Percentiles rank a stretch among this genome's conserved stretches.
phyloP scores from a whole-genome alignment of 1,284 basidiomycete species.

The Microbotryum lychnidis-dioicae region DNA sequence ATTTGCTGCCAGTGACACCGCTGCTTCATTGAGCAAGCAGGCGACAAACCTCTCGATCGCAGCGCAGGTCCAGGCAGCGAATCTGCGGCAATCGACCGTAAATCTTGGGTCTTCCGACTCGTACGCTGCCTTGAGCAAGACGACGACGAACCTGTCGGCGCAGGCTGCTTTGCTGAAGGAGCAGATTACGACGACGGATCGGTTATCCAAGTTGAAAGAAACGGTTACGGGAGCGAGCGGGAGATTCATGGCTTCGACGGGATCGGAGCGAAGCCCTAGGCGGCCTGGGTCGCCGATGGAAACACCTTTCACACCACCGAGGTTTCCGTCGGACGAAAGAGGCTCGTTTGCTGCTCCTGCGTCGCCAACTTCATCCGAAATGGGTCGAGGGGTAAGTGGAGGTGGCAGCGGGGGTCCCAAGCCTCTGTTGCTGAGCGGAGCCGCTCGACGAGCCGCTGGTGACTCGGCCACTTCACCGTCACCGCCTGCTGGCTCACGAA shows the following conservation, averaged over 20 bases:
- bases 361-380: not conserved
- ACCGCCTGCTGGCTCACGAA: not conserved
- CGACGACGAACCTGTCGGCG: conserved; percentile 13
- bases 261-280: not conserved
- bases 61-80: conserved; percentile 14
- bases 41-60: conserved; percentile 19
- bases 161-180: conserved; percentile 16
- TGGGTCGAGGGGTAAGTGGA: not conserved
- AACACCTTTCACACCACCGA: conserved; percentile 27
- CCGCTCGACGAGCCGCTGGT: conserved; percentile 7
- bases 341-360: not conserved
- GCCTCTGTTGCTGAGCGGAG: conserved; percentile 18
- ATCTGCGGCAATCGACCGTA: conserved; percentile 2
- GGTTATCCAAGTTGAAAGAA: conserved; percentile 11
- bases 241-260: conserved; percentile 9
- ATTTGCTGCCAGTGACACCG: conserved; percentile 19
- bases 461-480: conserved; percentile 11
- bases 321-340: not conserved
- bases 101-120: conserved; percentile 14
- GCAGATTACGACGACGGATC: conserved; percentile 11
- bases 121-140: conserved; percentile 15
- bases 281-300: conserved; percentile 13
- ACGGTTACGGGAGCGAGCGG: conserved; percentile 9
- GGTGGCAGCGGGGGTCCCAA: conserved; percentile 13
- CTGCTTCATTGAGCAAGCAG: conserved; percentile 16